These are phyloP conservation scores for Medicago truncatula DNA, from an alignment of 306 rosid species.

Conservation along the genomic window DNA sequence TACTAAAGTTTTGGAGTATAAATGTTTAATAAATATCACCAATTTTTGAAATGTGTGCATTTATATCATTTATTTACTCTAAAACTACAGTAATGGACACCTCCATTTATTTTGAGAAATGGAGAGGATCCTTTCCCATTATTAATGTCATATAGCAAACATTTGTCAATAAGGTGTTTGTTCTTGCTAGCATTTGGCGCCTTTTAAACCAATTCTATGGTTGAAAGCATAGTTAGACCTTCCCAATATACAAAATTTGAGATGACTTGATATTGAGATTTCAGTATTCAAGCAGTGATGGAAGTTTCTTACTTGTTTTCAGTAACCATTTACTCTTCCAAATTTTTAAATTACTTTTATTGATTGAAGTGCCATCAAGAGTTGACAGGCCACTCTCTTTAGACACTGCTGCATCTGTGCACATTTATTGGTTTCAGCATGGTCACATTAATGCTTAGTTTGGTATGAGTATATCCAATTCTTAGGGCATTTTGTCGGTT, in stretches of 20 bases:
- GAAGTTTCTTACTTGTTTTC: not conserved
- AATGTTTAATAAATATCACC: too few species aligned
- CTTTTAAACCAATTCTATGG: constrained; percentile 16
- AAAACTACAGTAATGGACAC: too few species aligned
- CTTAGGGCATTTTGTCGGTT: not conserved
- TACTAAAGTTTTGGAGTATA: too few species aligned
- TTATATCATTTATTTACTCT: too few species aligned
- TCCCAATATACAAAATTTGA: constrained; percentile 2
- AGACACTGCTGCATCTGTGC: not conserved
- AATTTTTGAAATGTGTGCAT: too few species aligned
- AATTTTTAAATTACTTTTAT: not conserved
- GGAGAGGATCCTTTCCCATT: not conserved
- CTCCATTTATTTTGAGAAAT: too few species aligned
- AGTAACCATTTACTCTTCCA: not conserved
- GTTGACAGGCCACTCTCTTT: not conserved
- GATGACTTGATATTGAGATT: not conserved
- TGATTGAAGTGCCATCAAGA: not conserved
- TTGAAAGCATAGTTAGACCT: constrained; percentile 14
- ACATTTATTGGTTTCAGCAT: not conserved
- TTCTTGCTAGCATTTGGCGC: not conserved
- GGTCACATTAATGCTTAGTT: constrained; percentile 9
- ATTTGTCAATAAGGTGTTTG: constrained; percentile 25
- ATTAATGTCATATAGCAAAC: not conserved
- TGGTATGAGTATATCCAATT: constrained; percentile 3
- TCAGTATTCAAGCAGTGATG: not conserved